phyloP scores from a whole-genome alignment of 164 flowering plant genomes.

The Vitis amurensis region DNA sequence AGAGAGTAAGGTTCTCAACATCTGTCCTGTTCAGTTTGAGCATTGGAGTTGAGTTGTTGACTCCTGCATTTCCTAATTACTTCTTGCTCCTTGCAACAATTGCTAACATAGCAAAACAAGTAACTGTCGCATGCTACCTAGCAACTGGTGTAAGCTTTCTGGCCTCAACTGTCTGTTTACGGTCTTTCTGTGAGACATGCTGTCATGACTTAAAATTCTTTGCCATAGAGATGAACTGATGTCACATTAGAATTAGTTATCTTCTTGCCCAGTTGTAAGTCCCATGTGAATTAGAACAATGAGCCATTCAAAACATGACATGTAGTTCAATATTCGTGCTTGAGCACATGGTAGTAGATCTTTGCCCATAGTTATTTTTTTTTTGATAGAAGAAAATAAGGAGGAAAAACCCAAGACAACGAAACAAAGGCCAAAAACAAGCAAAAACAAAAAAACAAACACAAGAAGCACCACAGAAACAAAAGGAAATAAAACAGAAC shows the following conservation, averaged over 20 bases:
- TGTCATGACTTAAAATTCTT: neutral
- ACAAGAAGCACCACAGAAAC: too few species aligned
- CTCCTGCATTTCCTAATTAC: constrained; percentile 74
- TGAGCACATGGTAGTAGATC: neutral
- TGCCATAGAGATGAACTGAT: too few species aligned
- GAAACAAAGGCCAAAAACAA: too few species aligned
- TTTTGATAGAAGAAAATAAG: too few species aligned
- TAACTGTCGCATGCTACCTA: constrained; percentile 81
- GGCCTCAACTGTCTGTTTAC: neutral
- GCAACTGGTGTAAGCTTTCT: constrained; percentile 76
- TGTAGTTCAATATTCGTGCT: too few species aligned
- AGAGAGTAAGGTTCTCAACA: constrained; percentile 91
- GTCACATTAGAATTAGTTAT: too few species aligned
- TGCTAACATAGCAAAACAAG: constrained; percentile 90
- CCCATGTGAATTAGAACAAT: too few species aligned
- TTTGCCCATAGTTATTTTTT: neutral
- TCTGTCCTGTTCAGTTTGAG: constrained; percentile 81
- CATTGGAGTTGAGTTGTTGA: constrained; percentile 87
- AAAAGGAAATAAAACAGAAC: too few species aligned
- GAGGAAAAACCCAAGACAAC: too few species aligned
- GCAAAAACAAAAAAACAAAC: too few species aligned
- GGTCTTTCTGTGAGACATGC: neutral
- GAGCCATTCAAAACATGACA: too few species aligned
- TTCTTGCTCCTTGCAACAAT: constrained; percentile 85
- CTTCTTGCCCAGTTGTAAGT: too few species aligned